Evolutionary conservation across 148 eudicot genomes (phyloP), one percentile per base, ranked within the genome.

Genomic region (Vaccinium myrtillus): DNA sequence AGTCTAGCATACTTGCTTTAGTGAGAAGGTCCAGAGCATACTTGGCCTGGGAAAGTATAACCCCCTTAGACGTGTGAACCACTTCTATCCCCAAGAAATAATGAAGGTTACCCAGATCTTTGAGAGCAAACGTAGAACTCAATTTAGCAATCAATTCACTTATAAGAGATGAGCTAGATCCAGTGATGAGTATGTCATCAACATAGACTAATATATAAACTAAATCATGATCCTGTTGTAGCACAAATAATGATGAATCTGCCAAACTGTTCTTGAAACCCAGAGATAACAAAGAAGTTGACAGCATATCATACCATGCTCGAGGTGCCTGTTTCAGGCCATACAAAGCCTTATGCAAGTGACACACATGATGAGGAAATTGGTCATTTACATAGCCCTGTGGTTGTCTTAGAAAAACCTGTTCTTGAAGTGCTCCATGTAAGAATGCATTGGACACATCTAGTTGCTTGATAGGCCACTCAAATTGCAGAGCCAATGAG

Each of bases 41-140:
- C 0, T 36, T 30, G 0, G 48, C 2, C 6, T 74, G 77, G 1
- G 50, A 74, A 16, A 74, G 50, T 0, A 39, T 13, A 0, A 74
- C 0, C 0, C 49, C 50, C 0, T 19, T 21, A 15, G 4, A 1
- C 0, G 18, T 11, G 1, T 0, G 0, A 0, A 36, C 2, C 0
- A 74, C 77, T 5, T 74, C 21, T 0, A 74, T 14, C 0, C 77
- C 77, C 19, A 74, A 39, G n/a, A 74, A 74, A 74, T 74, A 74
- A 39, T 15, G 6, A 1, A 74, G 14, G 0, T 0, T 2, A 0
- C 77, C 77, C 11, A 74, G 5, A 6, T 74, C 77, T 14, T 74
- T 74, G 0, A 74, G 13, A 0, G 50, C 43, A 39, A 74, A 74
- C 0, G 6, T 2, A 3, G 39, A 36, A 3, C 39, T 13, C 0